phyloP scores from a whole-genome alignment of 352 stramenopile species.

The Plasmopara muralis region DNA sequence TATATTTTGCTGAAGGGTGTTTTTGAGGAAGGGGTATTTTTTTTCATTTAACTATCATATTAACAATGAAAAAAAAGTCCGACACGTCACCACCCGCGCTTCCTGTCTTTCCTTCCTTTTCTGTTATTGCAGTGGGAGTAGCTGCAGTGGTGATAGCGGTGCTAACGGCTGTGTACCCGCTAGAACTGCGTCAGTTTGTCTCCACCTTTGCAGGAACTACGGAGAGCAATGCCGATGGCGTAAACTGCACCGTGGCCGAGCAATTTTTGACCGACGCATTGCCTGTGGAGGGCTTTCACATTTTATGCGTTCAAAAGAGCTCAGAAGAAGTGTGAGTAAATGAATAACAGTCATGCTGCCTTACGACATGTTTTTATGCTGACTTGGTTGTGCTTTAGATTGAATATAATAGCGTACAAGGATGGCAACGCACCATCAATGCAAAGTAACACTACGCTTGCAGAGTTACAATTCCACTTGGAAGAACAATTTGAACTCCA shows the following conservation, averaged over 20 bases:
- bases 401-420: slow-evolving; percentile 49
- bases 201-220: slow-evolving; percentile 13
- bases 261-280: slow-evolving; percentile 45
- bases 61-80: slow-evolving; percentile 6
- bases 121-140: slow-evolving; percentile 21
- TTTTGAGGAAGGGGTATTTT: too few relatives aligned
- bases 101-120: slow-evolving; percentile 10
- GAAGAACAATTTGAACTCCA: slow-evolving; percentile 34
- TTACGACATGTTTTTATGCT: background rate
- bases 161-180: slow-evolving; percentile 17
- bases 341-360: slow-evolving; percentile 1
- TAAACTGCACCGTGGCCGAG: slow-evolving; percentile 33
- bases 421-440: slow-evolving; percentile 36
- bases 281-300: slow-evolving; percentile 64
- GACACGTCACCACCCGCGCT: background rate
- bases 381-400: slow-evolving; percentile 19
- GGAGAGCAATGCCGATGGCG: slow-evolving; percentile 2
- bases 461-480: slow-evolving; percentile 33
- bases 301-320: slow-evolving; percentile 46
- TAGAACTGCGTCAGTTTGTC: slow-evolving; percentile 23
- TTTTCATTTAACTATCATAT: background rate
- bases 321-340: slow-evolving; percentile 10
- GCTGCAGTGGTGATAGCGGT: slow-evolving; percentile 20
- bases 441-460: slow-evolving; percentile 32
- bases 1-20: too few relatives aligned